Evolutionary conservation across 2,329 filamentous ascomycete genomes (phyloP).

Genomic region (Colletotrichum eleusines): DNA sequence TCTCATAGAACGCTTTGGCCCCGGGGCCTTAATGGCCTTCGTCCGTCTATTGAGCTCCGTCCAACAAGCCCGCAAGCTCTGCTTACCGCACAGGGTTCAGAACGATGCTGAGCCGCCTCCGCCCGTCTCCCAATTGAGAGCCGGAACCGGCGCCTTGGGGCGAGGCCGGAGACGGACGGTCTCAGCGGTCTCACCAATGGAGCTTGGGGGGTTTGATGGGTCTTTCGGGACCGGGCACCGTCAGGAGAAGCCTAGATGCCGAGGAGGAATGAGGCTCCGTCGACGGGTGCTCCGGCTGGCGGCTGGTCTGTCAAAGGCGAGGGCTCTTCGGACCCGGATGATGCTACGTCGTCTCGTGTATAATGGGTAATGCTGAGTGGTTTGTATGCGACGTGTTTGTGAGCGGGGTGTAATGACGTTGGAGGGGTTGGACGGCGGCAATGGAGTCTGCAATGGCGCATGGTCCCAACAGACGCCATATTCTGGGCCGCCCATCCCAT

Average conservation of each 20-base stretch:
- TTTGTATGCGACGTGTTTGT: too few relatives aligned
- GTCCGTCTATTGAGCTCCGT: too few relatives aligned
- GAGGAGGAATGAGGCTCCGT: not conserved
- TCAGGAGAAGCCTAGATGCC: not conserved
- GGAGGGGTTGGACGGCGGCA: not conserved
- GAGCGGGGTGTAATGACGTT: not conserved
- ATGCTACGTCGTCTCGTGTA: not conserved
- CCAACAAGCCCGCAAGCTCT: slow-evolving; percentile 42
- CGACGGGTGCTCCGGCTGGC: not conserved
- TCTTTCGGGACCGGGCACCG: not conserved
- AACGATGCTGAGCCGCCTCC: slow-evolving; percentile 44
- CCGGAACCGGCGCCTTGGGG: slow-evolving; percentile 37
- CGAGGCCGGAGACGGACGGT: slow-evolving; percentile 36
- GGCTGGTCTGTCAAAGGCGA: not conserved
- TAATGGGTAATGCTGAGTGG: not conserved
- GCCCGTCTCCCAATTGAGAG: slow-evolving; percentile 42
- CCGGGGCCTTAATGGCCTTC: not conserved
- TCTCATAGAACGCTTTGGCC: not conserved
- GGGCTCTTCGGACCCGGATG: not conserved
- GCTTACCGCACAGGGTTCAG: slow-evolving; percentile 46
- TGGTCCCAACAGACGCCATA: slow-evolving; percentile 19
- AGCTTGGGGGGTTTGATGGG: not conserved
- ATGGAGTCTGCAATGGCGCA: not conserved
- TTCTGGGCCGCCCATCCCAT: not conserved
- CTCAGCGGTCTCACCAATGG: not conserved